Evolutionary conservation across 805 yeast species (phyloP).

Genomic region (Candida adriatica): DNA sequence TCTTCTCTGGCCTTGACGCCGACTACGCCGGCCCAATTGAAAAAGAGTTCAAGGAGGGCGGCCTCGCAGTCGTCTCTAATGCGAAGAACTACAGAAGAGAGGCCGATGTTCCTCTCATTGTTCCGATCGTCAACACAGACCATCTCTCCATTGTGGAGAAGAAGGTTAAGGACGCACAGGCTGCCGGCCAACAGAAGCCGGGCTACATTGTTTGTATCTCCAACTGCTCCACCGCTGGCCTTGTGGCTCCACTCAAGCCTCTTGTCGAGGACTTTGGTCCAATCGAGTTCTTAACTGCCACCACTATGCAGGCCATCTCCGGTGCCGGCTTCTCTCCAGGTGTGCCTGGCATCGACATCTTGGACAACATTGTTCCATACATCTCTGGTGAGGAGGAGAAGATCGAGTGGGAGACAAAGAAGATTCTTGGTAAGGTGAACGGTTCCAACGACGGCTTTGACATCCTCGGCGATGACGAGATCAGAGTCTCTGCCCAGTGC

Average conservation of each 20-base stretch:
- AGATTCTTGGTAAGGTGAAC: constrained; percentile 70
- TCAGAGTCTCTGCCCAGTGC: constrained; percentile 92
- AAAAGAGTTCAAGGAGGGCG: constrained; percentile 72
- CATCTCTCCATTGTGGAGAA: constrained; percentile 71
- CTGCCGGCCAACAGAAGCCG: constrained; percentile 47
- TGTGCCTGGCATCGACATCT: constrained; percentile 87
- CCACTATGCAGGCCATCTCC: constrained; percentile 94
- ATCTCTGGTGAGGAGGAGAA: constrained; percentile 97
- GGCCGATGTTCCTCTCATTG: constrained; percentile 82
- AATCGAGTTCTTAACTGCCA: constrained; percentile 74
- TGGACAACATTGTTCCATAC: constrained; percentile 92
- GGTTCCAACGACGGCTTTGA: constrained; percentile 47
- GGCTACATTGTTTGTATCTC: constrained; percentile 94
- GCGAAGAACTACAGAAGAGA: constrained; percentile 95
- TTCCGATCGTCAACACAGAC: constrained; percentile 91
- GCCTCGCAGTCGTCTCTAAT: constrained; percentile 82
- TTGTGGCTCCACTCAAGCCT: constrained; percentile 96
- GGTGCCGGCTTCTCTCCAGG: constrained; percentile 99
- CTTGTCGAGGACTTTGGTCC: constrained; percentile 88
- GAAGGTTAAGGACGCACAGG: constrained; percentile 46
- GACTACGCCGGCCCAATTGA: constrained; percentile 93
- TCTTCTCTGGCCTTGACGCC: constrained; percentile 90
- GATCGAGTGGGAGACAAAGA: constrained; percentile 97
- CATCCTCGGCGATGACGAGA: constrained; percentile 56
- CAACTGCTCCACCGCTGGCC: constrained; percentile 97